A percentile compares a stretch with the other conserved stretches of the same genome.
These are phyloP conservation scores for Pluteus cervinus DNA, from an alignment of 768 basidiomycete genomes.

Conservation along the genomic window DNA sequence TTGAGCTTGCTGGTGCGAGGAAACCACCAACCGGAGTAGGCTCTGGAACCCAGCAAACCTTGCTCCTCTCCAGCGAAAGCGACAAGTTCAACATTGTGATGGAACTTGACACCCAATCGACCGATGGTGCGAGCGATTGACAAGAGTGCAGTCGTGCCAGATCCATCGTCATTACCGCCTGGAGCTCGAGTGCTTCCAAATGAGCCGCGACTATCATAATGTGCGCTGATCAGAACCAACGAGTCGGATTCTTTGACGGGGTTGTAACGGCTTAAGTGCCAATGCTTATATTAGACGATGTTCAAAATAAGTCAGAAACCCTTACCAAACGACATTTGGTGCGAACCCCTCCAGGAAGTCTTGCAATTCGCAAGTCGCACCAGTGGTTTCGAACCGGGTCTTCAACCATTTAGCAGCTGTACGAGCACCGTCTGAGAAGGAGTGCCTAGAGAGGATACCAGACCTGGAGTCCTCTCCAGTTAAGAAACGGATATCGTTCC, in stretches of 20 bases:
- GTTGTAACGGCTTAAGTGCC: conserved; percentile 45
- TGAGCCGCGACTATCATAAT: conserved; percentile 89
- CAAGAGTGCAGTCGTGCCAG: conserved; percentile 64
- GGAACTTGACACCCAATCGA: conserved; percentile 61
- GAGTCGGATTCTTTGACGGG: conserved; percentile 50
- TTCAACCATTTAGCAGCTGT: conserved; percentile 74
- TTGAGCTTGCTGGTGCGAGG: background rate
- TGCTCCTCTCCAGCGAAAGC: conserved; percentile 93
- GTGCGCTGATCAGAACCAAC: conserved; percentile 72
- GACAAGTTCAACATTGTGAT: conserved; percentile 71
- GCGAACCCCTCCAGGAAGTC: conserved; percentile 69
- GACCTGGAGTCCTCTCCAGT: conserved; percentile 79
- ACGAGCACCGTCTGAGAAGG: conserved; percentile 62
- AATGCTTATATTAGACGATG: background rate
- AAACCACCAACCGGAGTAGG: conserved; percentile 65
- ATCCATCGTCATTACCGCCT: conserved; percentile 48
- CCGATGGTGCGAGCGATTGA: conserved; percentile 74
- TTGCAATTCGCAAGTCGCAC: conserved; percentile 65
- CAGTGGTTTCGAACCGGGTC: conserved; percentile 62
- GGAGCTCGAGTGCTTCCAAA: conserved; percentile 72
- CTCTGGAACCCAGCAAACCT: conserved; percentile 71
- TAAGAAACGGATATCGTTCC: conserved; percentile 70
- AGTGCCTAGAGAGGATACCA: conserved; percentile 74
- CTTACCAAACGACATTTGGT: conserved; percentile 85
- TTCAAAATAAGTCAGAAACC: conserved; percentile 3